Evolutionary conservation across 345 rosid genomes (phyloP).

Genomic region (Corchorus olitorius): DNA sequence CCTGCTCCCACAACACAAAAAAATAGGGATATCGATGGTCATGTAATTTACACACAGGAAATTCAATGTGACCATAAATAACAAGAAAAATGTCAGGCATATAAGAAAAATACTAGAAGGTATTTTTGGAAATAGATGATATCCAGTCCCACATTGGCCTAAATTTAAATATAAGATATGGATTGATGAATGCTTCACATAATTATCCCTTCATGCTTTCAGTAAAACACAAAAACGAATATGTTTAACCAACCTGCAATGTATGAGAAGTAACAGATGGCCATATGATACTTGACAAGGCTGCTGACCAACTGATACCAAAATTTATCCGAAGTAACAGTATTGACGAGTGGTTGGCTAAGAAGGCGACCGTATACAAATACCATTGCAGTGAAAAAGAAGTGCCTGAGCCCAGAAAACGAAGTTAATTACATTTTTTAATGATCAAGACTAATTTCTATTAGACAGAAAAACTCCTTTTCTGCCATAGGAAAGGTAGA

Average conservation of each 20-base stretch:
- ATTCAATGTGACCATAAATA: neutral
- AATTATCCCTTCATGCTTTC: constrained; percentile 2
- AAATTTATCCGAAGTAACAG: constrained; percentile 79
- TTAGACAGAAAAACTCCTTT: neutral
- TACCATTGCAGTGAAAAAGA: constrained; percentile 96
- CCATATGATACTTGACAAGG: constrained; percentile 92
- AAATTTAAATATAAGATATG: neutral
- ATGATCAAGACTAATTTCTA: neutral
- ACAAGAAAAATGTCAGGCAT: neutral
- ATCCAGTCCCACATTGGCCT: neutral
- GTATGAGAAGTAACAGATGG: constrained; percentile 78
- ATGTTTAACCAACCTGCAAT: constrained; percentile 67
- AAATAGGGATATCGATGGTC: neutral
- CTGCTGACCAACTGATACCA: constrained; percentile 78
- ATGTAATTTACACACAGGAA: neutral
- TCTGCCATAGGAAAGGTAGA: neutral
- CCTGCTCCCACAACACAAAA: constrained; percentile 44
- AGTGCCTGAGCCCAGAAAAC: constrained; percentile 63
- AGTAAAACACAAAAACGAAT: constrained; percentile 7
- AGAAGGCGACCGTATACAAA: constrained; percentile 95
- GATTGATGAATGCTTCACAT: neutral
- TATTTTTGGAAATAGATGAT: neutral
- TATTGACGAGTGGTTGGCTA: constrained; percentile 88
- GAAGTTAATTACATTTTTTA: constrained; percentile 13
- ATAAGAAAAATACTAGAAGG: neutral